Evolutionary conservation across 208 protist genomes (phyloP), one percentile per base, ranked within the genome.

Genomic region (Trypanosoma rangeli): DNA sequence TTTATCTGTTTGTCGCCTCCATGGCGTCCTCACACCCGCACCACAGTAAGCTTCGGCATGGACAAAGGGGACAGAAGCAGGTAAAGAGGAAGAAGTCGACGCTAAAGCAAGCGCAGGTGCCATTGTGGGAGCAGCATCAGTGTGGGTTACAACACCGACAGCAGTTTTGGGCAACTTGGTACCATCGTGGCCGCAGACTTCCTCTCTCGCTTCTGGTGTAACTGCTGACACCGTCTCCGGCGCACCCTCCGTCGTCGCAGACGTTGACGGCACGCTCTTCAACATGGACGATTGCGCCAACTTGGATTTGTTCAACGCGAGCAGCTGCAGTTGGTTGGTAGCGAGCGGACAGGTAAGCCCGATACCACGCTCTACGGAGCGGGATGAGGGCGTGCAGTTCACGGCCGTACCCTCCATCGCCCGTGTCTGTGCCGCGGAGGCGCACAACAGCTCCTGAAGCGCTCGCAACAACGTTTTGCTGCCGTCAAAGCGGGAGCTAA

Each of bases 391-490:
- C 3, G 1, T 26, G 49, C 49, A 18, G 49, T 20, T 53, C 5
- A 12, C 20, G 7, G 49, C 1, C n/a, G 4, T 1, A 12, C 16
- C 22, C 22, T 1, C 49, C 49, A 16, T 16, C 22, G 44, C 5
- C 52, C 15, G 29, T 33, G 18, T 16, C 49, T 39, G 20, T 49
- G 42, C 2, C 28, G 58, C 12, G 12, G 42, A 63, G 26, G 53
- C 50, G 55, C 33, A 16, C 48, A 61, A 53, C 3, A 74, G 9
- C 20, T 15, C 39, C 53, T 44, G 24, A 49, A 52, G 28, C n/a
- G 73, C 26, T 33, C 65, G 46, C 53, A 54, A 8, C 28, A 72
- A n/a, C 46, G 61, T 50, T 50, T 42, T 57, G 37, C 22, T 31
- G 39, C 56, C 28, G 26, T 52, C 67, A 33, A 60, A 57, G 18